Evolutionary conservation across 495 filamentous ascomycete genomes (phyloP).

Genomic region (Aspergillus taichungensis): DNA sequence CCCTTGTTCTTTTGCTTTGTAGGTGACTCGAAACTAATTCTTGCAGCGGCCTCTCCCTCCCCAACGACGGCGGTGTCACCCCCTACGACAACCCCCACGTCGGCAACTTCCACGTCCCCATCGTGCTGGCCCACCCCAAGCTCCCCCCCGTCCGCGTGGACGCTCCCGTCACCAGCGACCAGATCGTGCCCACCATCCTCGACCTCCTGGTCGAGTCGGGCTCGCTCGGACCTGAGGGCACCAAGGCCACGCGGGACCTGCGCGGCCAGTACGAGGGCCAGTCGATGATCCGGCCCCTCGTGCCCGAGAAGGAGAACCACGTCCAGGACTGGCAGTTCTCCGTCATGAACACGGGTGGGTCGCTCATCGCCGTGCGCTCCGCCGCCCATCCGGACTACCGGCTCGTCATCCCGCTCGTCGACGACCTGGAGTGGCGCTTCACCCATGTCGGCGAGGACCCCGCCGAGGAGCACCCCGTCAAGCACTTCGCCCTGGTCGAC

Average conservation of each 20-base stretch:
- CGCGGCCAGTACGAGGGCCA: conserved; percentile 41
- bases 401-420: conserved; percentile 38
- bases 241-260: conserved; percentile 28
- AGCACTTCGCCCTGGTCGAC: conserved; percentile 28
- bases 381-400: conserved; percentile 31
- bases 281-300: conserved; percentile 34
- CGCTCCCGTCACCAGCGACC: conserved; percentile 33
- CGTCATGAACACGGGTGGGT: conserved; percentile 44
- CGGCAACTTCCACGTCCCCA: conserved; percentile 41
- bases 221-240: conserved; percentile 24
- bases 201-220: conserved; percentile 39
- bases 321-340: conserved; percentile 41
- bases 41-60: conserved; percentile 31
- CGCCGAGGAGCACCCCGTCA: conserved; percentile 25
- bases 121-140: conserved; percentile 40
- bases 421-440: conserved; percentile 38
- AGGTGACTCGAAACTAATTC: neutral
- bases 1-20: neutral
- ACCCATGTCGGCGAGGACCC: conserved; percentile 34
- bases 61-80: conserved; percentile 34
- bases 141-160: conserved; percentile 35
- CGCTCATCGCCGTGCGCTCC: conserved; percentile 35
- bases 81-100: conserved; percentile 44
- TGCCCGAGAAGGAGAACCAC: conserved; percentile 23
- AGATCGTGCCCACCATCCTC: conserved; percentile 43